phyloP scores from a whole-genome alignment of 2,329 filamentous ascomycete genomes.

The Hypoxylon sp. region DNA sequence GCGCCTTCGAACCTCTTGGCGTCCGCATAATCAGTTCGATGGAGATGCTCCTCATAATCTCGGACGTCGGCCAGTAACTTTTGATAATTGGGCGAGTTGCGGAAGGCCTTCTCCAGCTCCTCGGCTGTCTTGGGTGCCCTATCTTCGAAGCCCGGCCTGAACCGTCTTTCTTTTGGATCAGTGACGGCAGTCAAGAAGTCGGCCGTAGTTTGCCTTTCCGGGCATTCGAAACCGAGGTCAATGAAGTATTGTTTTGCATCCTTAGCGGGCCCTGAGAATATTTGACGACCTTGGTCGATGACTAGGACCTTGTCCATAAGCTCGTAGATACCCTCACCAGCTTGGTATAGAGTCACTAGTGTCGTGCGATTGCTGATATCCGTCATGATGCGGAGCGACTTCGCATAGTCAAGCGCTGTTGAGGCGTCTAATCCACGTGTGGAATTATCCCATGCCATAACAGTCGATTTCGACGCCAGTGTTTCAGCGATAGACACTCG shows the following conservation, averaged over 20 bases:
- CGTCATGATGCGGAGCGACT: slow-evolving; percentile 79
- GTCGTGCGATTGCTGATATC: slow-evolving; percentile 77
- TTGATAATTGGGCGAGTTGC: slow-evolving; percentile 72
- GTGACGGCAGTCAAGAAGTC: slow-evolving; percentile 85
- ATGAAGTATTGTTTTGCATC: slow-evolving; percentile 77
- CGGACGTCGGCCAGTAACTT: slow-evolving; percentile 73
- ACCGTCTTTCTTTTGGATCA: slow-evolving; percentile 78
- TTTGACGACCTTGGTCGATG: slow-evolving; percentile 76
- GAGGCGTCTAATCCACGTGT: slow-evolving; percentile 85
- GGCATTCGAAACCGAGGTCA: slow-evolving; percentile 75
- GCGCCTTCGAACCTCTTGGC: slow-evolving; percentile 76
- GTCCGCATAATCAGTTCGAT: slow-evolving; percentile 70
- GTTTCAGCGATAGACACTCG: slow-evolving; percentile 85
- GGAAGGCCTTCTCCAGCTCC: slow-evolving; percentile 77
- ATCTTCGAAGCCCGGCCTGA: slow-evolving; percentile 75
- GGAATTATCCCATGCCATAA: slow-evolving; percentile 85
- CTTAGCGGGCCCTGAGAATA: slow-evolving; percentile 74
- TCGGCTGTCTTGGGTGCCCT: slow-evolving; percentile 78
- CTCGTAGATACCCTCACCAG: slow-evolving; percentile 62
- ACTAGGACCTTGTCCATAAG: slow-evolving; percentile 85
- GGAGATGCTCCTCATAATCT: slow-evolving; percentile 61
- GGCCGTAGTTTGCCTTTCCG: slow-evolving; percentile 75
- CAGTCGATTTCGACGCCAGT: slow-evolving; percentile 78
- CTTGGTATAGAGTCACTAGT: slow-evolving; percentile 62
- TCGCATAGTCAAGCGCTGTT: slow-evolving; percentile 83